Evolutionary conservation across 2,329 filamentous ascomycete genomes (phyloP).

Genomic region (Amauroascus verrucosus): DNA sequence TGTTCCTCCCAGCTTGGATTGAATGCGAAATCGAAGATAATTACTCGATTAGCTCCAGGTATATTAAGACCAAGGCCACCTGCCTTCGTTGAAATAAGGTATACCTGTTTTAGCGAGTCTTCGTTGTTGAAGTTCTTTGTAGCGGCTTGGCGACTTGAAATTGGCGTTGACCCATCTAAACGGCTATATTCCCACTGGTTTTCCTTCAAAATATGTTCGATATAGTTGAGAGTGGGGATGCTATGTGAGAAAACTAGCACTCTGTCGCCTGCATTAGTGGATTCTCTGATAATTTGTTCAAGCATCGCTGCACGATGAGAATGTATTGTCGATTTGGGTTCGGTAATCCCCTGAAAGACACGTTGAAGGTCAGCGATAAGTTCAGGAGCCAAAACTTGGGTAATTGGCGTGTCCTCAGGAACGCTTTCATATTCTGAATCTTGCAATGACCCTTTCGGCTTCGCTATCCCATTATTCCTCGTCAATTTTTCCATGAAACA

Average conservation of each 20-base stretch:
- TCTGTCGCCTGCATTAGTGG: conserved; percentile 55
- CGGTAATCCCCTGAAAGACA: conserved; percentile 24
- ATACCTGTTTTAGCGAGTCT: conserved; percentile 44
- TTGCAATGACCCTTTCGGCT: conserved; percentile 1
- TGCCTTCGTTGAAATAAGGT: conserved; percentile 72
- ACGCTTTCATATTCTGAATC: conserved; percentile 14
- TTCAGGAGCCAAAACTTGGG: conserved; percentile 12
- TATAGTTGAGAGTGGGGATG: conserved; percentile 57
- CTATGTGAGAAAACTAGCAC: conserved; percentile 72
- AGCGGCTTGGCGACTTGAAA: conserved; percentile 49
- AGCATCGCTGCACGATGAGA: conserved; percentile 63
- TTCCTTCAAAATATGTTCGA: conserved; percentile 47
- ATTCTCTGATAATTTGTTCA: conserved; percentile 58
- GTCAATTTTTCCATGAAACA: conserved; percentile 44
- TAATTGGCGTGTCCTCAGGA: conserved; percentile 1
- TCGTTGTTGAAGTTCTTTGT: conserved; percentile 60
- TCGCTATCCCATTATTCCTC: conserved; percentile 21
- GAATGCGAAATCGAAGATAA: conserved; percentile 75
- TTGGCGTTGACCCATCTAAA: conserved; percentile 57
- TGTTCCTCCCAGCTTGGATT: conserved; percentile 77
- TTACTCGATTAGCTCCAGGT: conserved; percentile 68
- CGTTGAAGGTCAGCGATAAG: conserved; percentile 17
- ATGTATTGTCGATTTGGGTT: conserved; percentile 36
- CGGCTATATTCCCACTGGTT: conserved; percentile 44
- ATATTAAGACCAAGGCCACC: conserved; percentile 80